A percentile compares a stretch with the other conserved stretches of the same genome.
These are phyloP conservation scores for Oryza officinalis DNA, from an alignment of 176 grass and related monocot genomes.

Conservation along the genomic window DNA sequence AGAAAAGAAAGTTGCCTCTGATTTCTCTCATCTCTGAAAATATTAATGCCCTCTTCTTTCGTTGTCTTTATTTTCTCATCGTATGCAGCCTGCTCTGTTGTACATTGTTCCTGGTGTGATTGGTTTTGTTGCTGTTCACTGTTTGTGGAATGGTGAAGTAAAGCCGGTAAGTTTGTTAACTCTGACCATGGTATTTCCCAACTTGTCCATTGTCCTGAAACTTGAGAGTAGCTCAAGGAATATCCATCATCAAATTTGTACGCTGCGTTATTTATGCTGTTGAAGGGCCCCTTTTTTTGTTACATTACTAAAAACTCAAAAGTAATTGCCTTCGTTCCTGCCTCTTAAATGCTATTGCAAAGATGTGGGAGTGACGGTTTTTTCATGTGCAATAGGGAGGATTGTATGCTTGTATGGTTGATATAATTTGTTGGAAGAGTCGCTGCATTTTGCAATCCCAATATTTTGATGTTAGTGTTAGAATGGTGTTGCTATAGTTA, in stretches of 20 bases:
- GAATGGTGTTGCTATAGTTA: background rate
- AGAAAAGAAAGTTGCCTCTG: background rate
- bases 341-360: background rate
- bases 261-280: background rate
- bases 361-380: background rate
- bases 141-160: constrained; percentile 86
- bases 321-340: background rate
- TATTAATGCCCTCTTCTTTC: constrained; percentile 19
- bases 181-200: background rate
- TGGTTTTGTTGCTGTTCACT: constrained; percentile 75
- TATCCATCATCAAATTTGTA: background rate
- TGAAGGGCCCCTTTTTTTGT: background rate
- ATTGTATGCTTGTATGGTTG: background rate
- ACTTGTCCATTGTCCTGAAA: background rate
- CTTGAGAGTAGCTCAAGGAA: background rate
- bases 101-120: constrained; percentile 87
- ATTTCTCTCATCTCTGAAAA: background rate
- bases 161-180: constrained; percentile 56
- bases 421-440: background rate
- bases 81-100: constrained; percentile 70
- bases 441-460: background rate
- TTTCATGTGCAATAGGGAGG: background rate
- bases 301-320: background rate
- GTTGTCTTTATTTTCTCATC: background rate
- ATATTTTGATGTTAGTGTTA: background rate